Percentiles rank a stretch among this genome's conserved stretches.
Evolutionary conservation across 768 basidiomycete species (phyloP).

Genomic region (Termitomyces titanicus): DNA sequence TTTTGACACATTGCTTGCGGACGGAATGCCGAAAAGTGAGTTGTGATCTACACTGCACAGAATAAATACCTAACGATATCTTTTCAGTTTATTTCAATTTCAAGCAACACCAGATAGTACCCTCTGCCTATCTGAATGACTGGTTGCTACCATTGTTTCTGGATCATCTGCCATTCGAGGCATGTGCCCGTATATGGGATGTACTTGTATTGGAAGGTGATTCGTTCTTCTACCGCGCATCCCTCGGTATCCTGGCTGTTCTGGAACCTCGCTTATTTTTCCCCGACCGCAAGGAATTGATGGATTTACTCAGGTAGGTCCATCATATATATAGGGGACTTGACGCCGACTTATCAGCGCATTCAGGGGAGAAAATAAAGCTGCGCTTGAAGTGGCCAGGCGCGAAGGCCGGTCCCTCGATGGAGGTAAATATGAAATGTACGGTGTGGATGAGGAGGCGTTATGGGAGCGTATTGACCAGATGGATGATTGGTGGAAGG

Average conservation of each 20-base stretch:
- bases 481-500: conserved; percentile 93
- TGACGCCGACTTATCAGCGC: background rate
- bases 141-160: conserved; percentile 84
- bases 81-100: conserved; percentile 86
- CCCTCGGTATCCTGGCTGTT: conserved; percentile 78
- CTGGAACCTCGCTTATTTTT: conserved; percentile 87
- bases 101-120: conserved; percentile 89
- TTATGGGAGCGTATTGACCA: conserved; percentile 79
- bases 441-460: conserved; percentile 80
- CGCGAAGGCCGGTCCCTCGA: conserved; percentile 61
- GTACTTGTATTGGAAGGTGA: conserved; percentile 86
- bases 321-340: background rate
- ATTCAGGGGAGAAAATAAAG: conserved; percentile 73
- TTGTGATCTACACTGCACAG: background rate
- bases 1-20: conserved; percentile 88
- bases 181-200: conserved; percentile 88
- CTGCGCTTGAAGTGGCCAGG: conserved; percentile 77
- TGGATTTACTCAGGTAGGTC: conserved; percentile 71
- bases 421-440: conserved; percentile 81
- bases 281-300: conserved; percentile 73
- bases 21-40: conserved; percentile 91
- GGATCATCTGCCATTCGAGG: conserved; percentile 87
- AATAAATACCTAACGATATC: background rate
- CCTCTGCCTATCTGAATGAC: conserved; percentile 74
- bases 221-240: conserved; percentile 81